phyloP scores from a whole-genome alignment of 306 rosid species.

The Lotus japonicus region DNA sequence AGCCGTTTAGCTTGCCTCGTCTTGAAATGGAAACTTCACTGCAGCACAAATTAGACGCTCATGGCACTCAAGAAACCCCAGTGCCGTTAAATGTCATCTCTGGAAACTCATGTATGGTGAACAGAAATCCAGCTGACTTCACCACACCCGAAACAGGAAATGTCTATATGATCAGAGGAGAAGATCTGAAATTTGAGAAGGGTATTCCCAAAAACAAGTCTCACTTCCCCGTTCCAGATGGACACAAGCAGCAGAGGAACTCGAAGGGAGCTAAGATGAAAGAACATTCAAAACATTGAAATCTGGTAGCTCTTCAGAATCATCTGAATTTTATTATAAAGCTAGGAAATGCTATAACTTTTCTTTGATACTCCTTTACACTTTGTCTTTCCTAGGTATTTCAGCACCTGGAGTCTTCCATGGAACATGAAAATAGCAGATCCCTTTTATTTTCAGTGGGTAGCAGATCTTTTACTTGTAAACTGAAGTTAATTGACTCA shows the following conservation, averaged over 20 bases:
- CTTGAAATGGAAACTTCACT: slow-evolving; percentile 31
- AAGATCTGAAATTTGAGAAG: slow-evolving; percentile 62
- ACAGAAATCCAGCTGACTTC: slow-evolving; percentile 96
- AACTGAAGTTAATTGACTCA: slow-evolving; percentile 4
- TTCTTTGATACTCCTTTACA: background rate
- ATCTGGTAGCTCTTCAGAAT: slow-evolving; percentile 33
- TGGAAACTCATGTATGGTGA: slow-evolving; percentile 43
- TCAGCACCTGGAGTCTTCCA: slow-evolving; percentile 32
- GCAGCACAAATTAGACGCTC: slow-evolving; percentile 30
- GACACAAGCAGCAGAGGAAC: slow-evolving; percentile 48
- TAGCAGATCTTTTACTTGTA: slow-evolving; percentile 24
- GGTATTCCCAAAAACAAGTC: slow-evolving; percentile 31
- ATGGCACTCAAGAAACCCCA: slow-evolving; percentile 33
- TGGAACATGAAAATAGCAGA: slow-evolving; percentile 9
- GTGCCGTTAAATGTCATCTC: slow-evolving; percentile 32
- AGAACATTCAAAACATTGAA: slow-evolving; percentile 35
- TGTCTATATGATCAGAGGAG: slow-evolving; percentile 78
- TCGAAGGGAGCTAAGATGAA: slow-evolving; percentile 40
- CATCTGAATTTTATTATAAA: slow-evolving; percentile 16
- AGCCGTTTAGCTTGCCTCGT: slow-evolving; percentile 26
- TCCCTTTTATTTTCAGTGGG: background rate
- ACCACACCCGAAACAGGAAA: slow-evolving; percentile 55
- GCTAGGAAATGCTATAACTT: background rate
- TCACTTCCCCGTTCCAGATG: slow-evolving; percentile 22
- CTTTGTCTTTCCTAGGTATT: background rate